Percentiles rank a stretch among this genome's conserved stretches.
These are phyloP conservation scores for Eimeria maxima DNA, from an alignment of 169 alveolate species.

Conservation along the genomic window DNA sequence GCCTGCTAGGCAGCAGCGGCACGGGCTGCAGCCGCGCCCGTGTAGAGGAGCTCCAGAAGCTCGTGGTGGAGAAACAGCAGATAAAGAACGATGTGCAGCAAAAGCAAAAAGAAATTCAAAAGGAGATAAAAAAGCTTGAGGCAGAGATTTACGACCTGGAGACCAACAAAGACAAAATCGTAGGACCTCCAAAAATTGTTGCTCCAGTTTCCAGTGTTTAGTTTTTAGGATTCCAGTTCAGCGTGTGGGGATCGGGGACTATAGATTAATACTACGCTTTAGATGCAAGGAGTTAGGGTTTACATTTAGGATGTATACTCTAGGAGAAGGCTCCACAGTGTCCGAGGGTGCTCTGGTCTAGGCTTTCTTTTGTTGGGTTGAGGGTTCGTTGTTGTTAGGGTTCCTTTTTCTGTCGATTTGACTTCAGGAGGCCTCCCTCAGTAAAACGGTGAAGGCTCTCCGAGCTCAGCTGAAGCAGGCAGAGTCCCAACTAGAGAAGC, in stretches of 20 bases:
- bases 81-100: neutral
- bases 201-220: no score
- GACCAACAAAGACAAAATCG: constrained; percentile 78
- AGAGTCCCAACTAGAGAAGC: constrained; percentile 13
- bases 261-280: no score
- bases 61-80: neutral
- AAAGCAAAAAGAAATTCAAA: constrained; percentile 18
- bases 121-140: constrained; percentile 14
- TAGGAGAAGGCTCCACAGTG: no score
- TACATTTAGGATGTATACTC: no score
- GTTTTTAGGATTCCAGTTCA: no score
- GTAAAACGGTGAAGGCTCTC: constrained; percentile 53
- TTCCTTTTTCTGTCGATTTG: neutral
- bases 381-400: no score
- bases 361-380: no score
- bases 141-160: constrained; percentile 75
- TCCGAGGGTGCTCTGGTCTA: no score
- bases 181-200: neutral
- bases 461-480: constrained; percentile 49
- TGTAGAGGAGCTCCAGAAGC: neutral
- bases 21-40: constrained; percentile 39
- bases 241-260: no score
- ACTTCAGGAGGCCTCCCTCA: constrained; percentile 65
- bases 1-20: constrained; percentile 45
- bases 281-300: no score